Evolutionary conservation across 1,284 basidiomycete species (phyloP), one percentile per base, ranked within the genome.

Genomic region (Stygiomarasmius scandens): DNA sequence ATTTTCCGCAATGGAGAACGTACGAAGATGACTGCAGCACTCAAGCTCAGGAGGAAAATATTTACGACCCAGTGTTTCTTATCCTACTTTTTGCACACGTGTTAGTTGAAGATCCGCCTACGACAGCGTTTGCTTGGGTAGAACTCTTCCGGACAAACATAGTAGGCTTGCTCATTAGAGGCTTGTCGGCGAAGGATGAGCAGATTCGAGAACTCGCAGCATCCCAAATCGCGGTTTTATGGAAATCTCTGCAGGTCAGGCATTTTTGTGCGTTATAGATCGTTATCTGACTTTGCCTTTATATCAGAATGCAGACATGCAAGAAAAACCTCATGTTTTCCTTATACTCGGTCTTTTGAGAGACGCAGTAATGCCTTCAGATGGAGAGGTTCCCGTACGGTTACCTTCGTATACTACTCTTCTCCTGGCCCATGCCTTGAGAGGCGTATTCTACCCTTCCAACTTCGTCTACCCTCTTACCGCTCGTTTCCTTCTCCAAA

Each of bases 1-100:
- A 80, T 3, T 96, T 90, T 68, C 93, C 95, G 0, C 71, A 74
- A 36, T 81, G 83, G 79, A 77, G 86, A 38, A 68, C 67, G 9
- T 62, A 84, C 10, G 72, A 72, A 3, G 74, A 76, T 20, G 74
- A 77, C n/a, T n/a, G n/a, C n/a, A n/a, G 44, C 66, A 62, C 1
- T 62, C 62, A 4, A 27, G 64, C 8, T 56, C 64, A 10, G 41
- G 64, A 6, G 61, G 79, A 82, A 25, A 67, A 63, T 16, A 65
- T 89, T 23, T 98, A 96, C 65, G 95, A 98, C 67, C 94, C 95
- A 0, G 71, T 89, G 0, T 93, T 96, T 68, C 71, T 95, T 11
- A 72, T 92, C 32, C 75, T 89, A 6, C 74, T 96, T 11, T 83
- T 89, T 41, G 80, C 82, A 1, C 83, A 87, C 53, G 81, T 86